Percentiles rank a stretch among this genome's conserved stretches.
phyloP scores from a whole-genome alignment of 202 grass and related monocot genomes.

The Zizania palustris region DNA sequence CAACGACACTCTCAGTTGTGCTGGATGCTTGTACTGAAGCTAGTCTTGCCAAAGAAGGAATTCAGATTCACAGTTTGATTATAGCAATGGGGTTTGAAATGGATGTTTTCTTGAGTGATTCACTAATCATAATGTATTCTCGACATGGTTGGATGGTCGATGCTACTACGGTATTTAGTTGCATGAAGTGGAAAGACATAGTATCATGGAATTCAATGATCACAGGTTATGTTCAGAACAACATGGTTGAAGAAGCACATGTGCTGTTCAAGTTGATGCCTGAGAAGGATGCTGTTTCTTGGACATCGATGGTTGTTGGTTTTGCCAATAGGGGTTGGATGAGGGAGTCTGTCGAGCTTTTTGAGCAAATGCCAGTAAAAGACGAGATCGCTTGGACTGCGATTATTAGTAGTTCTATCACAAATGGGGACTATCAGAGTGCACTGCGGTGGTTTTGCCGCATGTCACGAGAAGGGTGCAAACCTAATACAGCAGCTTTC shows the following conservation, averaged over 20 bases:
- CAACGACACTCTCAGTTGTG: constrained; percentile 52
- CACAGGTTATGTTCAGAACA: constrained; percentile 58
- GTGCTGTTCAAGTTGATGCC: constrained; percentile 71
- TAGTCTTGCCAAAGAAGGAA: constrained; percentile 53
- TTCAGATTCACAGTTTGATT: constrained; percentile 66
- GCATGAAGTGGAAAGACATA: constrained; percentile 59
- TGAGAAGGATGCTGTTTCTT: constrained; percentile 68
- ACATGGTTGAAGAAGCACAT: constrained; percentile 60
- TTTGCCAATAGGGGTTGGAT: constrained; percentile 72
- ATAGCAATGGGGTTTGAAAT: constrained; percentile 49
- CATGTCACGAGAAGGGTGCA: constrained; percentile 59
- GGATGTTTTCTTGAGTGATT: constrained; percentile 60
- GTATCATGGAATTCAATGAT: constrained; percentile 81
- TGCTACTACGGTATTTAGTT: constrained; percentile 56
- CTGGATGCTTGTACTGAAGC: constrained; percentile 61
- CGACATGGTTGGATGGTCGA: constrained; percentile 53
- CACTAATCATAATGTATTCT: constrained; percentile 66
- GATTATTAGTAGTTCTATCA: constrained; percentile 51
- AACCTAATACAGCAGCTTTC: constrained; percentile 44
- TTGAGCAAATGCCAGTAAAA: constrained; percentile 74
- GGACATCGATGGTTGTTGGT: constrained; percentile 65
- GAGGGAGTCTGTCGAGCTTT: constrained; percentile 52
- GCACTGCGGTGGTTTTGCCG: constrained; percentile 53
- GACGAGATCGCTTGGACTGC: constrained; percentile 65
- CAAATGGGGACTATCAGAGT: constrained; percentile 56